phyloP scores from a whole-genome alignment of 495 filamentous ascomycete genomes.

The Haplographium delicatum region DNA sequence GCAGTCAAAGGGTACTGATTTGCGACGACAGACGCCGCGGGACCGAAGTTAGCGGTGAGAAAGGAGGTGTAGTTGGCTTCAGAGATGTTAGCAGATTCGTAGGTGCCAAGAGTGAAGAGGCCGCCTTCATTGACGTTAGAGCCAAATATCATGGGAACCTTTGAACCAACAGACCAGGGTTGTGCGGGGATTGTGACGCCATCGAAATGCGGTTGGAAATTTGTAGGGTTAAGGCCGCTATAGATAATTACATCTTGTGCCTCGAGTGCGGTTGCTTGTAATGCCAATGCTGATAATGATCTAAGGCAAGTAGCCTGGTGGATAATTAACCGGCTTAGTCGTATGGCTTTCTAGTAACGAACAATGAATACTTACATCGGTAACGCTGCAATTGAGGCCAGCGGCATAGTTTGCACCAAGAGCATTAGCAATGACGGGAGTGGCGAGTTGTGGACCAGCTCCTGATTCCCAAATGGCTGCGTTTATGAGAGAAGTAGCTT shows the following conservation, averaged over 20 bases:
- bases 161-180: slow-evolving; percentile 27
- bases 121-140: slow-evolving; percentile 29
- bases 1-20: slow-evolving; percentile 30
- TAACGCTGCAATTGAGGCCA: slow-evolving; percentile 4
- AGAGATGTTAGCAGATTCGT: not conserved
- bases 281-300: not conserved
- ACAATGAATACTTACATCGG: not conserved
- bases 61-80: slow-evolving; percentile 17
- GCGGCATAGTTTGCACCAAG: not conserved
- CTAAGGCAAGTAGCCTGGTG: slow-evolving; percentile 3
- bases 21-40: slow-evolving; percentile 26
- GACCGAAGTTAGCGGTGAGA: slow-evolving; percentile 29
- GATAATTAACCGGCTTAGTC: not conserved
- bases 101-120: slow-evolving; percentile 21
- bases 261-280: not conserved
- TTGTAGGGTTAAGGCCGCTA: slow-evolving; percentile 1
- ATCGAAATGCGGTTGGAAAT: slow-evolving; percentile 30
- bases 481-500: slow-evolving; percentile 31
- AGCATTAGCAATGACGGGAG: slow-evolving; percentile 7
- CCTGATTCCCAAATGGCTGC: slow-evolving; percentile 34
- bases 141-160: slow-evolving; percentile 35
- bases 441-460: slow-evolving; percentile 21
- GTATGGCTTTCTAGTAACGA: not conserved
- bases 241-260: not conserved
- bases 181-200: slow-evolving; percentile 32